These are phyloP conservation scores for Agapanthus africanus DNA, from an alignment of 106 monocot species.

Conservation along the genomic window DNA sequence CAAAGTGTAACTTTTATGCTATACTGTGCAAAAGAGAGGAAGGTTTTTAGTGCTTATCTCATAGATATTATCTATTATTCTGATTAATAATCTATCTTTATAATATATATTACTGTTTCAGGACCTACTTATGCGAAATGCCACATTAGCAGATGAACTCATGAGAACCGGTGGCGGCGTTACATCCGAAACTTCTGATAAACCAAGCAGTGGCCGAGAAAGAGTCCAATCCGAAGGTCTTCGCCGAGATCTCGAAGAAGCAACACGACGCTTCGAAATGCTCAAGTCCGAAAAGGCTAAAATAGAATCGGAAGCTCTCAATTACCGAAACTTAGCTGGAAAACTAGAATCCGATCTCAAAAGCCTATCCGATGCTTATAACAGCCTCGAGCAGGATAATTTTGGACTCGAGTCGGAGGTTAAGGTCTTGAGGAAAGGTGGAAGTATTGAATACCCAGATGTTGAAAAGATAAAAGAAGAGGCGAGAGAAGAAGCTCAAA, in stretches of 20 bases:
- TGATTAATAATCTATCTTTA: neutral
- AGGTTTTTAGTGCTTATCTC: neutral
- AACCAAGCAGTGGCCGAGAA: constrained; percentile 51
- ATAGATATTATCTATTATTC: neutral
- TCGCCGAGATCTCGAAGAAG: constrained; percentile 65
- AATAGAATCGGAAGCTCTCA: constrained; percentile 46
- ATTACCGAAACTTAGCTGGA: constrained; percentile 55
- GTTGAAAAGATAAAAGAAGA: constrained; percentile 55
- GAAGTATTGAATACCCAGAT: constrained; percentile 40
- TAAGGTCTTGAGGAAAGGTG: constrained; percentile 48
- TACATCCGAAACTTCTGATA: constrained; percentile 30
- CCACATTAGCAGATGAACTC: constrained; percentile 84
- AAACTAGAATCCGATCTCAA: constrained; percentile 93
- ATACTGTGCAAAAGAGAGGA: too few species aligned
- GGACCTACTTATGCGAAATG: constrained; percentile 78
- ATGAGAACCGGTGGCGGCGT: constrained; percentile 31
- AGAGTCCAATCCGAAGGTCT: constrained; percentile 54
- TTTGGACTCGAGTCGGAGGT: constrained; percentile 60
- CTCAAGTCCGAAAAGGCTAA: constrained; percentile 69
- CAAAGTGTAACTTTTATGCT: too few species aligned
- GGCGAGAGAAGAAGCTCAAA: constrained; percentile 86
- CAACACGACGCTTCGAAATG: constrained; percentile 37
- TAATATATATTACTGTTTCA: constrained; percentile 15
- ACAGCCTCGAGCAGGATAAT: constrained; percentile 84
- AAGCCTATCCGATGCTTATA: constrained; percentile 90